Conservation (phyloP, 148 eudicot species). For the Dianthus caryophyllus region DNA sequence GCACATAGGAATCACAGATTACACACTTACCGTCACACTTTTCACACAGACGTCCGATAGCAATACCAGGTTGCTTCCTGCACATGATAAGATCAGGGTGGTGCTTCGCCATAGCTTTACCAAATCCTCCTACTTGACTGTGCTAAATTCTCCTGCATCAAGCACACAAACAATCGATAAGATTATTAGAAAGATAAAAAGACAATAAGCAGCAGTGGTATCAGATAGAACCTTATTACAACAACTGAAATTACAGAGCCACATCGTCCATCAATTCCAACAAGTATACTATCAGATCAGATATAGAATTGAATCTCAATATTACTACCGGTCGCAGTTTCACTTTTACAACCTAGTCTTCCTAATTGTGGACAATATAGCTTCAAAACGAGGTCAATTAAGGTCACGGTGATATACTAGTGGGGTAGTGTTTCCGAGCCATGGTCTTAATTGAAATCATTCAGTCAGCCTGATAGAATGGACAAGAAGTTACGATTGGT, state of each 20-base stretch:
- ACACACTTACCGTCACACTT: constrained; percentile 81
- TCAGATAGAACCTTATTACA: background rate
- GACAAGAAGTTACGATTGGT: background rate
- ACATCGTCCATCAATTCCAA: background rate
- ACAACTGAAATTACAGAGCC: no score
- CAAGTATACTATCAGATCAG: background rate
- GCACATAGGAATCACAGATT: constrained; percentile 74
- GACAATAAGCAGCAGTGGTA: background rate
- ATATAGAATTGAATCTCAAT: no score
- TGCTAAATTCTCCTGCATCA: constrained; percentile 12
- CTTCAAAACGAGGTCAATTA: no score
- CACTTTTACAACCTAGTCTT: no score
- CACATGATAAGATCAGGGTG: constrained; percentile 89
- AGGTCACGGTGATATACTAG: no score
- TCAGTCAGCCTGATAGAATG: background rate
- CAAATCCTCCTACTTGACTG: constrained; percentile 11
- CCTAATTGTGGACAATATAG: no score
- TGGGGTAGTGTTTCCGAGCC: no score
- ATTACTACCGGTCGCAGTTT: no score
- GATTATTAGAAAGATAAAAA: background rate
- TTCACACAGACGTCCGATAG: constrained; percentile 77
- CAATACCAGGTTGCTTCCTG: constrained; percentile 78
- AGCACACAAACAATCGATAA: background rate
- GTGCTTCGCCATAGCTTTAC: constrained; percentile 71
- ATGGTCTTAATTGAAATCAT: no score